These are phyloP conservation scores for Aspergillus chevalieri DNA, from an alignment of 2,329 filamentous ascomycete species.

Conservation along the genomic window DNA sequence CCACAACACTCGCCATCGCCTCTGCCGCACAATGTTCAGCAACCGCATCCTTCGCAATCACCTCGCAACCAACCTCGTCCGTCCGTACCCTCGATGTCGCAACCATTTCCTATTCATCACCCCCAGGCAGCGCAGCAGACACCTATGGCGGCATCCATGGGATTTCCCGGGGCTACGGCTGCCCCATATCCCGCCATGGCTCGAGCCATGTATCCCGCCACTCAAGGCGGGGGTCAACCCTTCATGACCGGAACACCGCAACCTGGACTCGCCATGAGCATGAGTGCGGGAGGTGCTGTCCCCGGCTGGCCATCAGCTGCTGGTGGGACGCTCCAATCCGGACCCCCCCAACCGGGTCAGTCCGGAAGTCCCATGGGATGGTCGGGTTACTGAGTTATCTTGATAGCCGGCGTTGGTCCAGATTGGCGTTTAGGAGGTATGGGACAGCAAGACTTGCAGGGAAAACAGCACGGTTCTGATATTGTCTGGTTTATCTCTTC, in stretches of 20 bases:
- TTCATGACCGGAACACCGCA: conserved; percentile 31
- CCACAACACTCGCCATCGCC: conserved; percentile 36
- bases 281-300: conserved; percentile 29
- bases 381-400: conserved; percentile 28
- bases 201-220: conserved; percentile 33
- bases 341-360: conserved; percentile 33
- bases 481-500: conserved; percentile 7
- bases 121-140: conserved; percentile 28
- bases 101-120: conserved; percentile 32
- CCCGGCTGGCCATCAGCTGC: conserved; percentile 32
- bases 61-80: conserved; percentile 36
- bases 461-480: background rate
- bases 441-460: background rate
- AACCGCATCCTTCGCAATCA: conserved; percentile 37
- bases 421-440: conserved; percentile 2
- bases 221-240: conserved; percentile 28
- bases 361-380: conserved; percentile 34
- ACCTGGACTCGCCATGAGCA: conserved; percentile 30
- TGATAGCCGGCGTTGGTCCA: conserved; percentile 16
- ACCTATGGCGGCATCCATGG: conserved; percentile 29
- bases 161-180: conserved; percentile 27
- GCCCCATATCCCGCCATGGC: conserved; percentile 30
- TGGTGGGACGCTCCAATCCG: conserved; percentile 31
- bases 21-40: conserved; percentile 26
- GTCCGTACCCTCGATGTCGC: conserved; percentile 31